Conservation (phyloP, 257 asterid species). For the Plantago major region DNA sequence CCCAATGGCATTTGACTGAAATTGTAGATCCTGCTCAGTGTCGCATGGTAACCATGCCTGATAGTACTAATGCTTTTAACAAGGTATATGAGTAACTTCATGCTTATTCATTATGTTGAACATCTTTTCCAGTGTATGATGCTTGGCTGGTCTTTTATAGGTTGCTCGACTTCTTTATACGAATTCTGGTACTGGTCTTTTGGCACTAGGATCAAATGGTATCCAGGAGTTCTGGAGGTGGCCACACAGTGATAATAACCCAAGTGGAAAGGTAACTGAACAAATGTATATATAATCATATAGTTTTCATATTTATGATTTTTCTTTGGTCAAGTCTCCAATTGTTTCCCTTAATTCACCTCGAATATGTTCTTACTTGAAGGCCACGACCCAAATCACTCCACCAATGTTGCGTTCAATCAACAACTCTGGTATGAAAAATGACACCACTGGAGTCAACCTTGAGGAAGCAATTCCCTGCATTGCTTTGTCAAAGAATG, state of each 20-base stretch:
- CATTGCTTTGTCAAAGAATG: conserved; percentile 81
- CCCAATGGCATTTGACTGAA: conserved; percentile 89
- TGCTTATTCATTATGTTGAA: conserved; percentile 1
- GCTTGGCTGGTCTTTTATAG: conserved; percentile 32
- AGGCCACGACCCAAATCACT: conserved; percentile 66
- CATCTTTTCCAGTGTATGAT: conserved; percentile 17
- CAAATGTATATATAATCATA: background rate
- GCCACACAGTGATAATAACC: conserved; percentile 83
- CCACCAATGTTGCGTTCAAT: conserved; percentile 80
- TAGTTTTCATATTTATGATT: background rate
- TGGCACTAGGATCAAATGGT: conserved; percentile 94
- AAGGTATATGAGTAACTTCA: conserved; percentile 44
- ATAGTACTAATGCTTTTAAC: conserved; percentile 60
- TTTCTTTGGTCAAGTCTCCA: background rate
- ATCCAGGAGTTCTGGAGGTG: conserved; percentile 92
- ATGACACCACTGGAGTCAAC: conserved; percentile 65
- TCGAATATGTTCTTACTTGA: conserved; percentile 21
- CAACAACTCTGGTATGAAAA: conserved; percentile 72
- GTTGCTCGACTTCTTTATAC: conserved; percentile 96
- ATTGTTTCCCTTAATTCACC: conserved; percentile 11
- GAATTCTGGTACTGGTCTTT: conserved; percentile 78
- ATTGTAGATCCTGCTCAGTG: conserved; percentile 77
- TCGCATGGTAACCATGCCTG: conserved; percentile 88
- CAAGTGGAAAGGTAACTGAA: conserved; percentile 67
- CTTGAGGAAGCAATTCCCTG: conserved; percentile 85